Evolutionary conservation across 768 basidiomycete genomes (phyloP), one percentile per base, ranked within the genome.

Genomic region (Boletus tomentosulus): DNA sequence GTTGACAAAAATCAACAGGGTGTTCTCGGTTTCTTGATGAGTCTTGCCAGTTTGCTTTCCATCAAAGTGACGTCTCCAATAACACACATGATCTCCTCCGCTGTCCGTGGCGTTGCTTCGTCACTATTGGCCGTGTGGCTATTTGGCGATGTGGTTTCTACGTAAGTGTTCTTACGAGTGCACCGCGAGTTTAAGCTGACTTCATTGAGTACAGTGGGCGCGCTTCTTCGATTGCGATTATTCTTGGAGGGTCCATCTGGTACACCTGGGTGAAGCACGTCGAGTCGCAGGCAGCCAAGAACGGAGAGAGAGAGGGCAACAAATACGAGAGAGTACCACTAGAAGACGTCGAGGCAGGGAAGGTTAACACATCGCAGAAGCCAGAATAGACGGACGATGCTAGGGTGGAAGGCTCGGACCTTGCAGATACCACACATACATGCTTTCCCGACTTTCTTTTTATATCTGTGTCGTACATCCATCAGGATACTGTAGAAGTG

Each of bases 11-110:
- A 44, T 19, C 50, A 27, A 2, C 41, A 93, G 90, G 94, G 94
- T 31, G 73, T 80, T 16, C 74, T 97, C 49, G 95, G 95, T 10
- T 98, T 97, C 79, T 73, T 95, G 62, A 97, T 98, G 83, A 92
- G 89, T 72, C 82, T 98, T 50, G 94, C 95, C 10, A 92, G 90
- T 57, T 74, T 95, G 56, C 78, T 98, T 30, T 94, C 91, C 25
- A 97, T 98, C 77, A 95, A 98, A 70, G 89, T 98, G 57, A 98
- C 95, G 8, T 96, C 93, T 1, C 95, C 95, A 13, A 93, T 98
- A 67, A 95, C 95, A 3, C 95, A 98, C 70, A 98, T 98, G 95
- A 76, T 97, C 27, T 95, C 92, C 4, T 93, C 93, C 11, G 95
- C 96, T 19, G 92, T 96, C 4, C 88, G 95, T 50, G 94, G 96